Evolutionary conservation across 2,329 filamentous ascomycete species (phyloP), one percentile per base, ranked within the genome.

Genomic region (Daldinia sp.): DNA sequence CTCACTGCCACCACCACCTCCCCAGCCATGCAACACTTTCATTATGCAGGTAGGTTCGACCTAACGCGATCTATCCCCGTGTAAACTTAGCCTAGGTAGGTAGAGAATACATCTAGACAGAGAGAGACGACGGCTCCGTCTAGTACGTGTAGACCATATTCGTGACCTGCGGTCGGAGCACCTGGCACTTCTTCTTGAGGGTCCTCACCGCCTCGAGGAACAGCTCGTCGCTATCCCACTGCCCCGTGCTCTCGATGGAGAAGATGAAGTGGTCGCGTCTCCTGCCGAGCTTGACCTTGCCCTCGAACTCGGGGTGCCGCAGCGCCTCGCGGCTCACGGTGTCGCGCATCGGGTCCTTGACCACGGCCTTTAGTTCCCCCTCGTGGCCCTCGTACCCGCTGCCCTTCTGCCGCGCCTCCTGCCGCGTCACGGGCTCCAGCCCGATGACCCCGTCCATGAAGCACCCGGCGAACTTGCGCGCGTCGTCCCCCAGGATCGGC

Each of bases 191-290:
- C 75, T 88, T 85, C 84, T 94, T 97, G 70, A 99, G 82, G 74
- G 93, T 85, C 82, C 91, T 92, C 57, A 99, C 87, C 30, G 93
- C 90, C 82, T 98, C 94, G 63, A 99, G 81, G 84, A 99, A 98
- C 72, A 99, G 85, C 81, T 94, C 90, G 76, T 98, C 95, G 78
- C 94, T 97, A 66, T 96, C 91, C 85, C 93, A 97, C 82, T 99
- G 96, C 5, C 96, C 97, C 0, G 93, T 91, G 84, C 94, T 98
- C 85, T 99, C 96, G 39, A 99, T 87, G 61, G 90, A 92, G 85
- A 96, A 99, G 81, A 99, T 98, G 81, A 99, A 99, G 83, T 99
- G 97, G 80, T 99, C 96, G 72, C 94, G 87, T 75, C 94, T 85
- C 61, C 97, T 87, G 48, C 96, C 96, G 35, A 99, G 88, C 85